Evolutionary conservation across 2,329 filamentous ascomycete species (phyloP).

Genomic region (Colletotrichum nymphaeae): DNA sequence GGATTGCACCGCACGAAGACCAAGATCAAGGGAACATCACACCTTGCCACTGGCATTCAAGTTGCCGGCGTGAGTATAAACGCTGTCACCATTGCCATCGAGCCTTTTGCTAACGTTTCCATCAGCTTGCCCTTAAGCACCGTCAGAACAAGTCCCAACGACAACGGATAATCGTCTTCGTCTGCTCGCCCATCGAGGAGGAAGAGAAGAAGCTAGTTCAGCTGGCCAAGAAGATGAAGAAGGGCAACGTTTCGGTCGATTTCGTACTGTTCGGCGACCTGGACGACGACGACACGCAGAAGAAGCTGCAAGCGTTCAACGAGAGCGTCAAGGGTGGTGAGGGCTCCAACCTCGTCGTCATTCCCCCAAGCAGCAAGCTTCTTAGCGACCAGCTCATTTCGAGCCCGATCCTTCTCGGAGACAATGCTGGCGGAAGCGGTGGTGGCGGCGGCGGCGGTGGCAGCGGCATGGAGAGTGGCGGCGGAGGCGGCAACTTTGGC

Average conservation of each 20-base stretch:
- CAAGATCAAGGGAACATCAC: conserved; percentile 90
- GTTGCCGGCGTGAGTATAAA: conserved; percentile 83
- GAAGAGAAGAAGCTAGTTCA: conserved; percentile 89
- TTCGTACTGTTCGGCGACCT: conserved; percentile 96
- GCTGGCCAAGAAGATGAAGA: conserved; percentile 98
- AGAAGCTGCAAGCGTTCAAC: conserved; percentile 95
- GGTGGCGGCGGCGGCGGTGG: conserved; percentile 59
- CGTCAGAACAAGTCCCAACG: conserved; percentile 97
- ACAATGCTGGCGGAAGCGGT: conserved; percentile 68
- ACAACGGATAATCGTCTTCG: conserved; percentile 96
- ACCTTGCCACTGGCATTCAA: conserved; percentile 94
- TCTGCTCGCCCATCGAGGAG: conserved; percentile 92
- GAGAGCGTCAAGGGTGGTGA: conserved; percentile 92
- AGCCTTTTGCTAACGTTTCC: conserved; percentile 36
- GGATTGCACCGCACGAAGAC: conserved; percentile 88
- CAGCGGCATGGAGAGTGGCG: conserved; percentile 67
- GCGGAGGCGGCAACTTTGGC: conserved; percentile 70
- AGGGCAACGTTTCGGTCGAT: conserved; percentile 93
- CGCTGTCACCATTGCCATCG: conserved; percentile 25
- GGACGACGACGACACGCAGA: conserved; percentile 86
- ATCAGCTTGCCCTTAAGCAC: conserved; percentile 93
- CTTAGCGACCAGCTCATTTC: conserved; percentile 92
- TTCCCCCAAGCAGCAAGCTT: conserved; percentile 90
- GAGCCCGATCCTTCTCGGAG: conserved; percentile 89
- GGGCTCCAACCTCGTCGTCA: conserved; percentile 89